Percentiles rank a stretch among this genome's conserved stretches.
These are phyloP conservation scores for Globisporangium paddicum DNA, from an alignment of 352 stramenopile species.

Conservation along the genomic window DNA sequence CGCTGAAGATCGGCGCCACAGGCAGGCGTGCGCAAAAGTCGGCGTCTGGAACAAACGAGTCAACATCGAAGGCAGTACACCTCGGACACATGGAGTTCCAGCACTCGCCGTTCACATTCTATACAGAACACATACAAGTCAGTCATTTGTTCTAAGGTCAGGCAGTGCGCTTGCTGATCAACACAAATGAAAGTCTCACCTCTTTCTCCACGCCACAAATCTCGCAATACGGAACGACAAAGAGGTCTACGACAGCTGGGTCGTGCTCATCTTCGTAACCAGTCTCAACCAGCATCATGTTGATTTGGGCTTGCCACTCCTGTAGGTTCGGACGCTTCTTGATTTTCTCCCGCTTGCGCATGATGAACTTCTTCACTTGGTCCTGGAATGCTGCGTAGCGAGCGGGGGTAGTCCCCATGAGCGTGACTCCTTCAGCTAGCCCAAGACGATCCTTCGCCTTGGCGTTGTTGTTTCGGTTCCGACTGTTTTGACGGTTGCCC, in stretches of 20 bases:
- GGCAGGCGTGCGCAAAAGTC: conserved; percentile 54
- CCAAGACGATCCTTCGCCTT: conserved; percentile 73
- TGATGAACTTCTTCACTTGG: conserved; percentile 79
- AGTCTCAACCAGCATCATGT: conserved; percentile 57
- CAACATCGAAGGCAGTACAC: conserved; percentile 62
- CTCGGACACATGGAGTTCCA: conserved; percentile 76
- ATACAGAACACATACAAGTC: neutral
- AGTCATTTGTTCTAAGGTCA: neutral
- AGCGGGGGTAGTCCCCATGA: conserved; percentile 82
- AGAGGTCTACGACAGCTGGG: conserved; percentile 49
- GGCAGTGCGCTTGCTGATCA: neutral
- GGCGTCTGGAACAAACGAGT: conserved; percentile 36
- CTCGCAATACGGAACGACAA: conserved; percentile 68
- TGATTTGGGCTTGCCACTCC: conserved; percentile 67
- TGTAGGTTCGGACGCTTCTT: conserved; percentile 85
- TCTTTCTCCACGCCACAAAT: conserved; percentile 85
- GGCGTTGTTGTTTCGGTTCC: conserved; percentile 66
- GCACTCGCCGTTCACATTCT: conserved; percentile 63
- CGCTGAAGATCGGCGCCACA: conserved; percentile 39
- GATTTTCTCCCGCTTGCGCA: conserved; percentile 74
- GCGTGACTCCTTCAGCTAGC: conserved; percentile 60
- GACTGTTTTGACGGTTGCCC: conserved; percentile 42
- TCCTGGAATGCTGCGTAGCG: conserved; percentile 82
- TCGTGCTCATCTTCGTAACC: conserved; percentile 53
- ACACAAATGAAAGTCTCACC: conserved; percentile 21